phyloP scores from a whole-genome alignment of 495 filamentous ascomycete genomes.

The Penicillium subrubescens region DNA sequence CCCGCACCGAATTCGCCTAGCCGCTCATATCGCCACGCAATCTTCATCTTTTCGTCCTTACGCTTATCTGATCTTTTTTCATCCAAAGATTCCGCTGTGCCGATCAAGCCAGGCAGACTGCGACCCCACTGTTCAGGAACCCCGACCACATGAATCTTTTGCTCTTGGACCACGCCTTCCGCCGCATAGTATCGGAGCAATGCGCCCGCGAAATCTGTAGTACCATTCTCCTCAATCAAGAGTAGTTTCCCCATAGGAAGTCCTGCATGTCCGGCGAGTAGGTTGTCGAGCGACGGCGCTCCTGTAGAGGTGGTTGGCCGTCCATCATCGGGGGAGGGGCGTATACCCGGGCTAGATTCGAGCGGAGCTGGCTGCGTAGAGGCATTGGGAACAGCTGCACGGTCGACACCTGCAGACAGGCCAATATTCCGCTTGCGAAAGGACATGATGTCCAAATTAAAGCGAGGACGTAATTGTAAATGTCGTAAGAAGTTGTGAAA shows the following conservation, averaged over 20 bases:
- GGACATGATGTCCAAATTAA: slow-evolving; percentile 59
- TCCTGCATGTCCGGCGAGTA: slow-evolving; percentile 88
- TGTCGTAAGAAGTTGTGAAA: background rate
- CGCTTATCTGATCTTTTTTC: slow-evolving; percentile 42
- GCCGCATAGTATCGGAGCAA: slow-evolving; percentile 89
- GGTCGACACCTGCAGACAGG: slow-evolving; percentile 51
- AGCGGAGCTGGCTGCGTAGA: slow-evolving; percentile 37
- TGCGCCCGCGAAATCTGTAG: slow-evolving; percentile 88
- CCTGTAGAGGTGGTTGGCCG: slow-evolving; percentile 90
- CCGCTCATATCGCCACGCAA: slow-evolving; percentile 95
- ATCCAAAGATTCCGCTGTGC: slow-evolving; percentile 48
- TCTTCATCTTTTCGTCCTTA: slow-evolving; percentile 85
- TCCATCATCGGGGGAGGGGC: slow-evolving; percentile 88
- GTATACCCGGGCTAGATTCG: slow-evolving; percentile 63
- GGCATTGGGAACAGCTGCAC: slow-evolving; percentile 31
- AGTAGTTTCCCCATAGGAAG: slow-evolving; percentile 79
- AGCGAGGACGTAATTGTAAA: background rate
- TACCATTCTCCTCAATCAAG: slow-evolving; percentile 88
- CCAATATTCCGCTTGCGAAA: slow-evolving; percentile 88
- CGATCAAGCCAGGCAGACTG: slow-evolving; percentile 75
- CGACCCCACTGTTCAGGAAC: slow-evolving; percentile 76
- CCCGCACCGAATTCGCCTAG: slow-evolving; percentile 66
- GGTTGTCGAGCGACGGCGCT: slow-evolving; percentile 76
- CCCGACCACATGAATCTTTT: slow-evolving; percentile 83
- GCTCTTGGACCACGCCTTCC: slow-evolving; percentile 90